Evolutionary conservation across 345 rosid species (phyloP).

Genomic region (Linum trigynum): DNA sequence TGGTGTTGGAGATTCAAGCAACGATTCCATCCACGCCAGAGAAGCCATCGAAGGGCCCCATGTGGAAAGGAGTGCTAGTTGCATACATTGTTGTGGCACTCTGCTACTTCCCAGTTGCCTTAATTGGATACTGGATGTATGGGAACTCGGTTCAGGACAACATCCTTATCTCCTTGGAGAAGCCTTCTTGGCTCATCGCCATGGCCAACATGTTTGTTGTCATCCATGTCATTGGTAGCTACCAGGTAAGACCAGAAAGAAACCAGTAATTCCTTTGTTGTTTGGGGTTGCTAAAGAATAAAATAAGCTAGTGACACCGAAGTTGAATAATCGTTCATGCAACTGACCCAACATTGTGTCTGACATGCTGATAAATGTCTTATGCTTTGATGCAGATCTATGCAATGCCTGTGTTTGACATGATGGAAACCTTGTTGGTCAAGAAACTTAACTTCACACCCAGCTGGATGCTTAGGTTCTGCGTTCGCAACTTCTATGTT

Average conservation of each 20-base stretch:
- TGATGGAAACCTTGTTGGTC: conserved; percentile 22
- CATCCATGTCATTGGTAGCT: conserved; percentile 26
- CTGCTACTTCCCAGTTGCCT: conserved; percentile 26
- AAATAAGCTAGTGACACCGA: too few relatives aligned
- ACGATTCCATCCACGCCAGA: conserved; percentile 25
- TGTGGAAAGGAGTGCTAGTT: conserved; percentile 25
- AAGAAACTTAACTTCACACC: conserved; percentile 22
- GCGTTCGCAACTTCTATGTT: conserved; percentile 16
- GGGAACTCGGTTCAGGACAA: conserved; percentile 21
- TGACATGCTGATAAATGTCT: neutral
- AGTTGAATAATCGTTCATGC: too few relatives aligned
- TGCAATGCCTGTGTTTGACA: conserved; percentile 28
- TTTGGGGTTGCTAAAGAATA: too few relatives aligned
- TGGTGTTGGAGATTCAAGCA: conserved; percentile 27
- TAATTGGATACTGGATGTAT: conserved; percentile 19
- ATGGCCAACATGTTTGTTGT: conserved; percentile 20
- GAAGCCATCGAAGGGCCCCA: conserved; percentile 23
- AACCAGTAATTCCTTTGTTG: too few relatives aligned
- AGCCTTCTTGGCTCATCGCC: conserved; percentile 21
- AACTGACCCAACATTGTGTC: too few relatives aligned
- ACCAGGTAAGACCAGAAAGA: conserved; percentile 13
- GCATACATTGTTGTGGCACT: conserved; percentile 22
- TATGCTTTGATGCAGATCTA: conserved; percentile 7
- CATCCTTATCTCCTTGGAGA: conserved; percentile 20
- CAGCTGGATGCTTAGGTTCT: conserved; percentile 10